Conservation (phyloP, 2,329 filamentous ascomycete species). For the Penicillium italicum region DNA sequence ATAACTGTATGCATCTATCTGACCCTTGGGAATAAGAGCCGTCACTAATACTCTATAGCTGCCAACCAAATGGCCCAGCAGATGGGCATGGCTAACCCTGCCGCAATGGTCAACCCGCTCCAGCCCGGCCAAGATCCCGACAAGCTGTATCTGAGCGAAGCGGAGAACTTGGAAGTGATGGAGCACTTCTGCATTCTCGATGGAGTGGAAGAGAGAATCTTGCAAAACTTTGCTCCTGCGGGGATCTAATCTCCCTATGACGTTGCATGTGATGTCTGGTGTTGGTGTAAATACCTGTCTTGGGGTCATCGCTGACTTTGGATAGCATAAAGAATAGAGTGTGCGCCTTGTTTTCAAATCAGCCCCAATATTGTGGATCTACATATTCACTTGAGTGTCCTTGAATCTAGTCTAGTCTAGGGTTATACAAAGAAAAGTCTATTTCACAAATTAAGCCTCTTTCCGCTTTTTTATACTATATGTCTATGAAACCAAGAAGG, state of each 20-base stretch:
- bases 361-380: not conserved
- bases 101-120: constrained; percentile 67
- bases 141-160: constrained; percentile 89
- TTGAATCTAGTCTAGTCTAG: no score
- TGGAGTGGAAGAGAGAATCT: constrained; percentile 77
- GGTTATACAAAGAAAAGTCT: no score
- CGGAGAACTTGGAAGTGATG: constrained; percentile 91
- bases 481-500: no score
- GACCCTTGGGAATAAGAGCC: not conserved
- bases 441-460: no score
- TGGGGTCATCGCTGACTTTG: constrained; percentile 5
- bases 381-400: not conserved
- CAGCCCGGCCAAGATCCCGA: constrained; percentile 90
- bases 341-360: not conserved
- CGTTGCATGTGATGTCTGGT: not conserved
- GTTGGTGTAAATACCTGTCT: constrained; percentile 11
- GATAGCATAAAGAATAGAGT: constrained; percentile 11
- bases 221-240: constrained; percentile 49
- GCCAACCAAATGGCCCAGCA: constrained; percentile 88
- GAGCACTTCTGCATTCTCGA: constrained; percentile 91
- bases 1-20: constrained; percentile 67
- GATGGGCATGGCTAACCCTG: constrained; percentile 71
- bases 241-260: constrained; percentile 13
- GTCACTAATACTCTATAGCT: constrained; percentile 51
- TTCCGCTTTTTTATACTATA: no score